phyloP scores from a whole-genome alignment of 306 rosid species.

The Corylus avellana region DNA sequence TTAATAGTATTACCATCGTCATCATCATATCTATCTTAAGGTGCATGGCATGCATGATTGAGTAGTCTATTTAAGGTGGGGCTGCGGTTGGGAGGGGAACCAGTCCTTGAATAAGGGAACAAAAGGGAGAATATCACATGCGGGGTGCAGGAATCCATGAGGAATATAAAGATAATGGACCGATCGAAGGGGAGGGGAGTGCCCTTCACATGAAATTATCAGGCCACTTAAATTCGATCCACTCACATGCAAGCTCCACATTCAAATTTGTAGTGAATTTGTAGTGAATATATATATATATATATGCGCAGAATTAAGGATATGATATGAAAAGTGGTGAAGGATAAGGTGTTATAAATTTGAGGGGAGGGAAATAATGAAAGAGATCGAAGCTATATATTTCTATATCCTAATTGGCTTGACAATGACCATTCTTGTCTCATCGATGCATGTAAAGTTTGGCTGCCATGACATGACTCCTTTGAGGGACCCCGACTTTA shows the following conservation, averaged over 20 bases:
- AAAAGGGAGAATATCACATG: conserved; percentile 36
- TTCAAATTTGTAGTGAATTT: neutral
- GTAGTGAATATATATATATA: neutral
- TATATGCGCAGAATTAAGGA: too few relatives aligned
- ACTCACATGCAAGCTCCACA: conserved; percentile 12
- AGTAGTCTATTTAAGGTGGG: conserved; percentile 42
- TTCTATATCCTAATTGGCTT: conserved; percentile 4
- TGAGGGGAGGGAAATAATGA: neutral
- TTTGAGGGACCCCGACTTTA: neutral
- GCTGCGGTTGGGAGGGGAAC: conserved; percentile 25
- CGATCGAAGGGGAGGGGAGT: conserved; percentile 1
- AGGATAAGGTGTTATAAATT: conserved; percentile 24
- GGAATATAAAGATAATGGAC: conserved; percentile 12
- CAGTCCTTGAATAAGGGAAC: conserved; percentile 32
- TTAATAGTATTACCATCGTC: neutral
- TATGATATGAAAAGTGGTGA: neutral
- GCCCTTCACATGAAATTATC: conserved; percentile 21
- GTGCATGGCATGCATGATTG: conserved; percentile 5
- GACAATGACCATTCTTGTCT: conserved; percentile 14
- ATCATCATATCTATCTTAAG: too few relatives aligned
- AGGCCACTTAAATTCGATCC: conserved; percentile 6
- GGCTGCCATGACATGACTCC: conserved; percentile 13
- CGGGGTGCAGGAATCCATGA: conserved; percentile 11
- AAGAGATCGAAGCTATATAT: neutral
- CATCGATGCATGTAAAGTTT: conserved; percentile 15